Evolutionary conservation across 768 basidiomycete species (phyloP).

Genomic region (Mycena vulgaris): DNA sequence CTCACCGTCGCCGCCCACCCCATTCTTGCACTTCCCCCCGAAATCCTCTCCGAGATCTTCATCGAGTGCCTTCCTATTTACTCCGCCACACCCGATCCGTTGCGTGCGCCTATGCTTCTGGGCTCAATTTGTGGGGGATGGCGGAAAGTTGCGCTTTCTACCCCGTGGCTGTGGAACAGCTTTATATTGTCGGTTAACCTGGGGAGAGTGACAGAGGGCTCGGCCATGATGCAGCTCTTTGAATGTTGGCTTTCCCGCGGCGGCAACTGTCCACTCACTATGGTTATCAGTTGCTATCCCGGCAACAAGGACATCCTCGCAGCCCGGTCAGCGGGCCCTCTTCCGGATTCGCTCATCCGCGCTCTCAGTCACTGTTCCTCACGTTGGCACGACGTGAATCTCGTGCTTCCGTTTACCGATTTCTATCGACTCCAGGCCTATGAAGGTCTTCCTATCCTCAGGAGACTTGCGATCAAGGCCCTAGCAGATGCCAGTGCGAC

Average conservation of each 20-base stretch:
- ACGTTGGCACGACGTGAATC: slow-evolving; percentile 24
- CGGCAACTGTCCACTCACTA: slow-evolving; percentile 16
- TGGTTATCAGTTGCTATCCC: slow-evolving; percentile 5
- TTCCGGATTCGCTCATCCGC: slow-evolving; percentile 1
- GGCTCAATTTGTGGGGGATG: slow-evolving; percentile 6
- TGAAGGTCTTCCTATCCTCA: slow-evolving; percentile 9
- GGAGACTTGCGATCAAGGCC: slow-evolving; percentile 15
- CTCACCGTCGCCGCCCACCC: not conserved
- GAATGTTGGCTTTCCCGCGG: slow-evolving; percentile 25
- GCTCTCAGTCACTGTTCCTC: slow-evolving; percentile 10
- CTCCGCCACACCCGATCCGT: slow-evolving; percentile 17
- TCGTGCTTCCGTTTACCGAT: slow-evolving; percentile 12
- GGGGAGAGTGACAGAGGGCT: not conserved
- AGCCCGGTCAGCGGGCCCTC: not conserved
- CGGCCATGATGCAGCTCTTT: slow-evolving; percentile 16
- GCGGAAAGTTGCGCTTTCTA: slow-evolving; percentile 12
- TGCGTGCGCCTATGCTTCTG: slow-evolving; percentile 23
- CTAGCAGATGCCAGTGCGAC: not conserved
- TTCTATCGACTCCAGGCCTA: slow-evolving; percentile 16
- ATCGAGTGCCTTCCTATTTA: slow-evolving; percentile 18
- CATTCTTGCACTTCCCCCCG: slow-evolving; percentile 14
- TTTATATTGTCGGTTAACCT: slow-evolving; percentile 23
- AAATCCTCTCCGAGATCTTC: slow-evolving; percentile 24
- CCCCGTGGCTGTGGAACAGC: slow-evolving; percentile 21
- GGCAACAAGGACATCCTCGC: too few relatives aligned